Evolutionary conservation across 352 stramenopile genomes (phyloP), one percentile per base, ranked within the genome.

Genomic region (Pythium biforme): DNA sequence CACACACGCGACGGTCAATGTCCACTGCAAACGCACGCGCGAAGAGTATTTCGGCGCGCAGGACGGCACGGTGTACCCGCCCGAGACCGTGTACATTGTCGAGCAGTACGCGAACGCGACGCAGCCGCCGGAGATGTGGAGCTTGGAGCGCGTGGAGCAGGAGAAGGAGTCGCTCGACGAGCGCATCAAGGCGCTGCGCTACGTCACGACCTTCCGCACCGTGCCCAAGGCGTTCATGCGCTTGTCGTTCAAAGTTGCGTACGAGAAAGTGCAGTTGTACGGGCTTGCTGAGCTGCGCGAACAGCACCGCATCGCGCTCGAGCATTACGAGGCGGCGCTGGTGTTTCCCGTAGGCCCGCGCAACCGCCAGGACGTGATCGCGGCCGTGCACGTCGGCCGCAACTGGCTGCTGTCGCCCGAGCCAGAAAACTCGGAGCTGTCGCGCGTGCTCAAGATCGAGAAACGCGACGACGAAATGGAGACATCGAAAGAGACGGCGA

Each of bases 241-340:
- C 37, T 49, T 57, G 15, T 41, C 71, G 33, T 88, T 91, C 59
- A 52, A 69, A 12, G 56, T 51, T 7, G 82, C 76, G 31, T 84
- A 80, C 45, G 29, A 73, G 15, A 59, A 74, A 1, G 64, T 89
- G n/a, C 67, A 73, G 54, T 55, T 40, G 10, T 64, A 70, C n/a
- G 80, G 82, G 0, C 51, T 58, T 15, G 23, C 59, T 4, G 74
- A 86, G 59, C 62, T 92, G 54, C 41, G 74, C 9, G 60, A 71
- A 45, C 83, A 92, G 58, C 79, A 82, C 55, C 64, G 73, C 17
- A 57, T 79, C 26, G 83, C 83, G 8, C 62, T 92, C 52, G 77
- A 86, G 53, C 69, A 85, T 49, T 88, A 82, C 54, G 65, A 86
- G 59, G 84, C 83, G 22, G 66, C 70, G 27, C 68, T 89, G 12